These are phyloP conservation scores for Cystobasidium onofrii DNA, from an alignment of 768 basidiomycete genomes.

Conservation along the genomic window DNA sequence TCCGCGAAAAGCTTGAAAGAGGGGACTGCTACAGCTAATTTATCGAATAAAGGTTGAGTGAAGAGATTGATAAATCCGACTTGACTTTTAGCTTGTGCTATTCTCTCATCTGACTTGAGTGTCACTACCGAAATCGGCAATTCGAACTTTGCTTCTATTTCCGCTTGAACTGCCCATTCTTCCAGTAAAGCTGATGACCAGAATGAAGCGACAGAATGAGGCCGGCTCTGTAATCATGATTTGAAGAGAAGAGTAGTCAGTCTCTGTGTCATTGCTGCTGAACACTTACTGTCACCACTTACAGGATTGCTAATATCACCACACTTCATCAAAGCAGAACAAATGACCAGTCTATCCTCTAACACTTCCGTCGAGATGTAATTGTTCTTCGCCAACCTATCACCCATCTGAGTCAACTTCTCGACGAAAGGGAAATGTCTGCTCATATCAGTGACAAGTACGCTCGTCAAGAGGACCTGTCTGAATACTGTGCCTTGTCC, in stretches of 20 bases:
- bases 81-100: conserved; percentile 70
- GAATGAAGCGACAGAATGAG: conserved; percentile 78
- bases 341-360: conserved; percentile 60
- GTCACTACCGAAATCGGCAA: conserved; percentile 57
- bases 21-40: conserved; percentile 64
- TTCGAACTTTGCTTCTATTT: conserved; percentile 69
- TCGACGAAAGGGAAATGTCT: conserved; percentile 78
- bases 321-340: conserved; percentile 89
- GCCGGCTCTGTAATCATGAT: conserved; percentile 61
- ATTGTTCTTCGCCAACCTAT: conserved; percentile 44
- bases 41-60: conserved; percentile 71
- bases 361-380: conserved; percentile 14
- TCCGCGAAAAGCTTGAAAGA: conserved; percentile 63
- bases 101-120: conserved; percentile 46
- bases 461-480: conserved; percentile 66
- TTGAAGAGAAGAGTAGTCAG: neutral
- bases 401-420: conserved; percentile 51
- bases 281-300: conserved; percentile 46
- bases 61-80: conserved; percentile 79
- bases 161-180: conserved; percentile 85
- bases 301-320: conserved; percentile 98
- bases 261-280: neutral
- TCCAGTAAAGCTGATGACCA: conserved; percentile 82
- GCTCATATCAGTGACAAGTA: conserved; percentile 91
- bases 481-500: conserved; percentile 52